Conservation (phyloP, 352 stramenopile genomes). For the Globisporangium cederbergense region DNA sequence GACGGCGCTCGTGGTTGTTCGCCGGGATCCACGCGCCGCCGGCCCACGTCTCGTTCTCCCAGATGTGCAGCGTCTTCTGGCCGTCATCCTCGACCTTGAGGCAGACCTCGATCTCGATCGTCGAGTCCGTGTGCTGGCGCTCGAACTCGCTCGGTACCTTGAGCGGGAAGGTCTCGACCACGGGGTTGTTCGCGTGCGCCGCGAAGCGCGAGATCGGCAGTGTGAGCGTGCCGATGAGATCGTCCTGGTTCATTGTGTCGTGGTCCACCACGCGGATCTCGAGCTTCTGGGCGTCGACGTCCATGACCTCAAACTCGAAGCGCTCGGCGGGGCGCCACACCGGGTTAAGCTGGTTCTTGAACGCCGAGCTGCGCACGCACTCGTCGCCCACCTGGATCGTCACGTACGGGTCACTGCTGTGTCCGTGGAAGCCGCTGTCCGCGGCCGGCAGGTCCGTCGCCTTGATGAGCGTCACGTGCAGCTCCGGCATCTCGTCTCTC, state of each 20-base stretch:
- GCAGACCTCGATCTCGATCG: slow-evolving; percentile 41
- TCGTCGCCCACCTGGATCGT: slow-evolving; percentile 50
- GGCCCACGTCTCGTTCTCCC: slow-evolving; percentile 65
- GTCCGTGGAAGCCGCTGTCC: slow-evolving; percentile 47
- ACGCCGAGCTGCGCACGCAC: slow-evolving; percentile 45
- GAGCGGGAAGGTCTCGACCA: slow-evolving; percentile 51
- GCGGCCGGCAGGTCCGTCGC: slow-evolving; percentile 64
- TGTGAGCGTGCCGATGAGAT: slow-evolving; percentile 48
- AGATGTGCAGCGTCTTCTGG: slow-evolving; percentile 53
- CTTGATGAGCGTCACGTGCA: slow-evolving; percentile 63
- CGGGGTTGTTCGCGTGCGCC: slow-evolving; percentile 39
- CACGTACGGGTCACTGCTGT: slow-evolving; percentile 74
- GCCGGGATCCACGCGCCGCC: slow-evolving; percentile 40
- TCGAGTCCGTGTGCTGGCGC: slow-evolving; percentile 27
- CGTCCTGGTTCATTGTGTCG: slow-evolving; percentile 62
- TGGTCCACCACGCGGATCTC: slow-evolving; percentile 62
- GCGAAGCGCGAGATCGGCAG: slow-evolving; percentile 53
- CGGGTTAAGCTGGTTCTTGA: slow-evolving; percentile 48
- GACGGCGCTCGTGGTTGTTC: slow-evolving; percentile 45
- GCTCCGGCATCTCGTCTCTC: slow-evolving; percentile 42
- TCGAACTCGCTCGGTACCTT: slow-evolving; percentile 39
- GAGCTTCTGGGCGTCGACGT: slow-evolving; percentile 42
- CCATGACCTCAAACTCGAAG: slow-evolving; percentile 64
- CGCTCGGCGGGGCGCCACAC: slow-evolving; percentile 71
- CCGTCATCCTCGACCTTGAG: slow-evolving; percentile 50